A percentile compares a stretch with the other conserved stretches of the same genome.
Conservation (phyloP, 768 basidiomycete species). For the Mycena capillaripes region DNA sequence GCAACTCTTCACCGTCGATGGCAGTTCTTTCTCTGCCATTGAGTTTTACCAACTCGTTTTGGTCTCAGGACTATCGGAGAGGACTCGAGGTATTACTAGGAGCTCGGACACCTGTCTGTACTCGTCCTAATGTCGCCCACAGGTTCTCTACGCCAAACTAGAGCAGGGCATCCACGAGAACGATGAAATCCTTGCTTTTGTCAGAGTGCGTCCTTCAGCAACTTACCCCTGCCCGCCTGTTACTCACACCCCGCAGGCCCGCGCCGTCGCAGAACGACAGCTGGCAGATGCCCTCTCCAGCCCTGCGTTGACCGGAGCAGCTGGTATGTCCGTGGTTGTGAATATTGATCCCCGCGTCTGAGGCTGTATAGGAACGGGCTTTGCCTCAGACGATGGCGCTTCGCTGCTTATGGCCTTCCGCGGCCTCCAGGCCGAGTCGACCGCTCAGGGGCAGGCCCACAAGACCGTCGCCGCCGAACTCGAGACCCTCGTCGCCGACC, state of each 20-base stretch:
- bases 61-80: constrained; percentile 90
- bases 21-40: constrained; percentile 92
- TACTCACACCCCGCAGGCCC: constrained; percentile 64
- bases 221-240: constrained; percentile 2
- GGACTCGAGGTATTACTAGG: constrained; percentile 87
- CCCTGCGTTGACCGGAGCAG: constrained; percentile 62
- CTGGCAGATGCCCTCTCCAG: constrained; percentile 71
- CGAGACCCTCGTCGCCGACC: constrained; percentile 79
- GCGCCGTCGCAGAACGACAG: constrained; percentile 77
- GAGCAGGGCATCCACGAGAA: constrained; percentile 85
- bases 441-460: constrained; percentile 82
- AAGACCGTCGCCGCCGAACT: constrained; percentile 81
- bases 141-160: constrained; percentile 35
- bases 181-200: constrained; percentile 85
- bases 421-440: constrained; percentile 82
- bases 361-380: constrained; percentile 66
- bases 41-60: constrained; percentile 93
- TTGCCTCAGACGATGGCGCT: constrained; percentile 86
- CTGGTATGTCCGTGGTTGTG: constrained; percentile 53
- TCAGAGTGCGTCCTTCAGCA: constrained; percentile 70
- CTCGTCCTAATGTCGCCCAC: constrained; percentile 6
- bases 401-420: constrained; percentile 85
- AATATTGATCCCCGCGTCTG: constrained; percentile 20
- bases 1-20: constrained; percentile 60
- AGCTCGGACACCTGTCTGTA: constrained; percentile 69